Base-by-base conservation (phyloP, 345 rosid genomes). In the Arabis hirsuta region DNA sequence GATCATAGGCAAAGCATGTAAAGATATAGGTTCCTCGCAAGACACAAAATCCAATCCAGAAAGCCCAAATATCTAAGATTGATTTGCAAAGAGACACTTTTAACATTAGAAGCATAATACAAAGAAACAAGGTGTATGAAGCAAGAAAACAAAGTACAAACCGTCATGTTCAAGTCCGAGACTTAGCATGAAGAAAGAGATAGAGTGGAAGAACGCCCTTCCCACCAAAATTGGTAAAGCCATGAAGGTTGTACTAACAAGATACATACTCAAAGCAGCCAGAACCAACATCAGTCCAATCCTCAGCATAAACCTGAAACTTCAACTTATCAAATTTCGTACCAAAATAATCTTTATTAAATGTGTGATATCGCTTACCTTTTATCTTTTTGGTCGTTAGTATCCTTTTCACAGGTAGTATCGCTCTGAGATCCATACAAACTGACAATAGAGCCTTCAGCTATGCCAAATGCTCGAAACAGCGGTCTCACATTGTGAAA, bases 161-260 rank as follows among this genome's bases (percentile, higher is more conserved):
- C 76, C 76, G 50, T 63, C 48, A 2, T 41, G 48, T 10, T 62
- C 31, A 34, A 62, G 39, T 52, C 51, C 69, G 42, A 53, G 46
- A 31, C 19, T 34, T 60, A 60, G 36, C 59, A 59, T 41, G 41
- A 67, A 22, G 60, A 54, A 52, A 14, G 67, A 42, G 41, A 42
- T 50, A 20, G 52, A 50, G 48, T 61, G 8, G 12, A 61, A 61
- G 29, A 61, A 51, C 11, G 48, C 5, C 26, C 76, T 41, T 32
- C 76, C 76, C 24, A 63, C 14, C 12, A 62, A 20, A 52, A 55
- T 14, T 4, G 76, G 76, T n/a, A 72, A 42, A 54, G 62, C 44
- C 32, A 63, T 63, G 12, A 44, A 41, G 34, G 16, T n/a, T 13
- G 69, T 62, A 53, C 67, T 72, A 16, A 63, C 13, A 5, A 72